Evolutionary conservation across 495 filamentous ascomycete species (phyloP), one percentile per base, ranked within the genome.

Genomic region (Aspergillus coremiiformis): DNA sequence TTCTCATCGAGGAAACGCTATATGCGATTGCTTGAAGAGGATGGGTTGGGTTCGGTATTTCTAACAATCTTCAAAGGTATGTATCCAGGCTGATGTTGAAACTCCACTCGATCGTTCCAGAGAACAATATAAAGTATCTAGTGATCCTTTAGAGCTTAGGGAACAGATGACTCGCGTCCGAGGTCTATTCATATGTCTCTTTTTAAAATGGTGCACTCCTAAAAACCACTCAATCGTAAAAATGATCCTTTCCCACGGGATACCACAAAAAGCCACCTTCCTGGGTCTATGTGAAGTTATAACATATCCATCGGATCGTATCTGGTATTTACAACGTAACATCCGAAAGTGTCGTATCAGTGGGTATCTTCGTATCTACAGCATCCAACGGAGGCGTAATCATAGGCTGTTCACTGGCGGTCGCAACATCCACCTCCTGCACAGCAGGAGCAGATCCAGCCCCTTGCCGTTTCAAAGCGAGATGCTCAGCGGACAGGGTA

Each of bases 1-100:
- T 73, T 71, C 72, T 75, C 72, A 75, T 52, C 62, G 67, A 67
- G 60, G 52, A 51, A 55, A 46, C 68, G 65, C 69, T 75, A 70
- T 52, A 73, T 55, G 70, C 64, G 66, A 47, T 51, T 66, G 63
- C 56, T 75, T 69, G 64, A 70, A 72, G 72, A 75, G 70, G 72
- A 73, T 54, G 44, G 12, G 33, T 29, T n/a, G 20, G 37, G 51
- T 22, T 45, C 14, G 37, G 44, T 20, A 24, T 23, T 19, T 4
- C 19, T 33, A 27, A 8, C 4, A 27, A 27, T 4, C 24, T 27
- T 4, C 4, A 27, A 27, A 27, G 24, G 24, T 27, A 27, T 27
- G 8, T n/a, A n/a, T n/a, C n/a, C n/a, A n/a, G n/a, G n/a, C n/a
- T n/a, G n/a, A n/a, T n/a, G n/a, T n/a, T n/a, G n/a, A n/a, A n/a